Percentiles rank a stretch among this genome's conserved stretches.
phyloP scores from a whole-genome alignment of 208 protist species.

The Trypanosoma congolense region DNA sequence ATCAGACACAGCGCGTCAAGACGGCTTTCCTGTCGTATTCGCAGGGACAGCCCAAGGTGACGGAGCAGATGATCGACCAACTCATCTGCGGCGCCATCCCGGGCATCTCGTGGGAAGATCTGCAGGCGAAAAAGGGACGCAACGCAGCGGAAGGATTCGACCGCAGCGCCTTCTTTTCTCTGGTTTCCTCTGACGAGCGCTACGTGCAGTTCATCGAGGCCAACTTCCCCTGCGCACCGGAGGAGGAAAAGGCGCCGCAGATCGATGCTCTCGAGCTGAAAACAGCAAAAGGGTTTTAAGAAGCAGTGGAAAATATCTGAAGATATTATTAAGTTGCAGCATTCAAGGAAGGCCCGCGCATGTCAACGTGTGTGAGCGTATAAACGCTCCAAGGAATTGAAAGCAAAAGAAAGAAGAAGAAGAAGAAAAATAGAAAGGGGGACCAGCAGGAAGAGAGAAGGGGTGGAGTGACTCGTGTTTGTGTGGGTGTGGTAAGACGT shows the following conservation, averaged over 20 bases:
- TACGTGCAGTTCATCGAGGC: slow-evolving; percentile 72
- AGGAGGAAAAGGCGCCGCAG: slow-evolving; percentile 58
- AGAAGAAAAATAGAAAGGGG: slow-evolving; percentile 1
- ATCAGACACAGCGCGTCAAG: slow-evolving; percentile 83
- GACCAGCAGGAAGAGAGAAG: slow-evolving; percentile 4
- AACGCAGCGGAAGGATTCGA: slow-evolving; percentile 61
- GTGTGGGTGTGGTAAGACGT: no score
- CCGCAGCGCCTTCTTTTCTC: slow-evolving; percentile 69
- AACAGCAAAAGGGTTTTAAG: slow-evolving; percentile 78
- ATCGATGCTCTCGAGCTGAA: slow-evolving; percentile 78
- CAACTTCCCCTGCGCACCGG: slow-evolving; percentile 72
- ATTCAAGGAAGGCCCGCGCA: no score
- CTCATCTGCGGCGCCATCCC: slow-evolving; percentile 85
- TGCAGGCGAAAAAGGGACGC: slow-evolving; percentile 73
- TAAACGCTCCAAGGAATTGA: no score
- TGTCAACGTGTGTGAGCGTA: no score
- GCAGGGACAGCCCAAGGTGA: slow-evolving; percentile 70
- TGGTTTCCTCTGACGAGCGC: slow-evolving; percentile 61
- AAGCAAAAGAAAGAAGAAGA: slow-evolving; percentile 6
- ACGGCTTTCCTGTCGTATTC: slow-evolving; percentile 85
- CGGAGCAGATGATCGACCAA: slow-evolving; percentile 85
- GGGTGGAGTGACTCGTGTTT: not conserved
- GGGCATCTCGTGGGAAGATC: slow-evolving; percentile 72
- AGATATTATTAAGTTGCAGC: no score
- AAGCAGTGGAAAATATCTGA: not conserved